Evolutionary conservation across 805 yeast genomes (phyloP).

Genomic region (Wickerhamia fluorescens): DNA sequence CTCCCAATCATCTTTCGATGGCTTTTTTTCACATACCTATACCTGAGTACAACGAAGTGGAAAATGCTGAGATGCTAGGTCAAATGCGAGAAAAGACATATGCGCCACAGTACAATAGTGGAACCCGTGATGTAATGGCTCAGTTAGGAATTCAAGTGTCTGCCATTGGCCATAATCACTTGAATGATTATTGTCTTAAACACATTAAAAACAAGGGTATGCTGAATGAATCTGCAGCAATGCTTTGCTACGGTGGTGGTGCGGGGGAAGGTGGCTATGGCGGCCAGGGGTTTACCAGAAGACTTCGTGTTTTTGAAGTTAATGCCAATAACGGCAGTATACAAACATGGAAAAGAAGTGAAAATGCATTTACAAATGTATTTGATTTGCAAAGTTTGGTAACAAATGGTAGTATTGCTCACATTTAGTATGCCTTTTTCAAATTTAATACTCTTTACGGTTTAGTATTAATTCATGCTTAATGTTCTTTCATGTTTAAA

Average conservation of each 20-base stretch:
- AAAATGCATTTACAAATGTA: conserved; percentile 40
- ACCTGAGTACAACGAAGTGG: conserved; percentile 64
- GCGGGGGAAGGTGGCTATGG: conserved; percentile 95
- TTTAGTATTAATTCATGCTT: too few relatives aligned
- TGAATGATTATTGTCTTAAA: conserved; percentile 80
- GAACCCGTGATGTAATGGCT: conserved; percentile 52
- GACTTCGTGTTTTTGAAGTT: conserved; percentile 66
- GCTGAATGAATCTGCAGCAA: conserved; percentile 34
- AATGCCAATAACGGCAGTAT: conserved; percentile 44
- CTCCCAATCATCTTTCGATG: conserved; percentile 58
- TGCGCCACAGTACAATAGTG: conserved; percentile 67
- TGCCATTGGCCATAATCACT: conserved; percentile 92
- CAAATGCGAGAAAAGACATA: conserved; percentile 63
- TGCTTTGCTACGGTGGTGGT: conserved; percentile 95
- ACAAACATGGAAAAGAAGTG: conserved; percentile 67
- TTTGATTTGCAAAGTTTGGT: conserved; percentile 50
- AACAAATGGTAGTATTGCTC: conserved; percentile 36
- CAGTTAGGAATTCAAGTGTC: conserved; percentile 68
- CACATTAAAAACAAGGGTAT: conserved; percentile 33
- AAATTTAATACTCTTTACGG: too few relatives aligned
- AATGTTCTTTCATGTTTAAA: too few relatives aligned
- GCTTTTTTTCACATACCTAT: conserved; percentile 94
- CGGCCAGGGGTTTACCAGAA: conserved; percentile 81
- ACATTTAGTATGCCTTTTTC: too few relatives aligned
- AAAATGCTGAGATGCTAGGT: conserved; percentile 50